Conservation (phyloP, 805 yeast genomes). For the Yarrowia divulgata region DNA sequence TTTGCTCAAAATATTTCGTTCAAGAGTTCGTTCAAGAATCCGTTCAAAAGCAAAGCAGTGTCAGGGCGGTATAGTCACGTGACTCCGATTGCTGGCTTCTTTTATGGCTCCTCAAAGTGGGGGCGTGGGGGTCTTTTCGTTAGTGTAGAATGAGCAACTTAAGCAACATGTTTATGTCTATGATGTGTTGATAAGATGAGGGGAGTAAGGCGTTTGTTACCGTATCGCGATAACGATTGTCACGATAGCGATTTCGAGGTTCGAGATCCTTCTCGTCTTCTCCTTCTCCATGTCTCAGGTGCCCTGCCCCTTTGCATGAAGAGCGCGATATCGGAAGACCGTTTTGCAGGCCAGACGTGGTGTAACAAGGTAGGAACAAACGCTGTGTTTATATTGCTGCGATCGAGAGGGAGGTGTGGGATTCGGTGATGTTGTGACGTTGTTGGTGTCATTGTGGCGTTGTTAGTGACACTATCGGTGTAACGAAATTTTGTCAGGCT, state of each 20-base stretch:
- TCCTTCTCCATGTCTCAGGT: slow-evolving; percentile 19
- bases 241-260: too few relatives aligned
- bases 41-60: too few relatives aligned
- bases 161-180: background rate
- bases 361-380: background rate
- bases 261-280: too few relatives aligned
- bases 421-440: too few relatives aligned
- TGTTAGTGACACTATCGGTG: too few relatives aligned
- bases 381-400: slow-evolving; percentile 22
- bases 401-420: slow-evolving; percentile 11
- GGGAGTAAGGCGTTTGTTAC: too few relatives aligned
- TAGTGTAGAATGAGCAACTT: background rate
- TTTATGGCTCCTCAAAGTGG: background rate
- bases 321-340: slow-evolving; percentile 18
- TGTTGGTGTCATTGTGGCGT: too few relatives aligned
- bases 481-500: too few relatives aligned
- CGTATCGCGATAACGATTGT: background rate
- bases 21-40: too few relatives aligned
- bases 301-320: slow-evolving; percentile 28
- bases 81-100: too few relatives aligned
- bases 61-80: too few relatives aligned
- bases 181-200: background rate
- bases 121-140: background rate
- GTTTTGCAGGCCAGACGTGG: slow-evolving; percentile 18
- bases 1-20: too few relatives aligned